Percentiles rank a stretch among this genome's conserved stretches.
These are phyloP conservation scores for Trichaptum fuscoviolaceum DNA, from an alignment of 768 basidiomycete species.

Conservation along the genomic window DNA sequence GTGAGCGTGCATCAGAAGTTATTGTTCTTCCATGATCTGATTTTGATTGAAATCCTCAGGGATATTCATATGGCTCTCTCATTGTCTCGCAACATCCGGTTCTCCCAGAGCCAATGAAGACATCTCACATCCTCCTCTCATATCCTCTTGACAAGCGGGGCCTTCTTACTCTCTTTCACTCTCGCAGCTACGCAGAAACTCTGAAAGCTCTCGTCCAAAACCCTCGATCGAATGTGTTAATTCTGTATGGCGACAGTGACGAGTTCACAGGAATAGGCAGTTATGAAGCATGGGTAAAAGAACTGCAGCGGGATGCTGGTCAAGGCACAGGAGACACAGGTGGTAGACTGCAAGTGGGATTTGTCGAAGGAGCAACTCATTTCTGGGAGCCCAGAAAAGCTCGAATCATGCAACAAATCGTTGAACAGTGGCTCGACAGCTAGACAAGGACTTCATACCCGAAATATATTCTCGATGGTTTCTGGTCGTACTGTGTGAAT, in stretches of 20 bases:
- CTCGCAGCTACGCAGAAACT: slow-evolving; percentile 45
- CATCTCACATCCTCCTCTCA: slow-evolving; percentile 65
- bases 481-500: not conserved
- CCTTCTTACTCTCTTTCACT: slow-evolving; percentile 65
- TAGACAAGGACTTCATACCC: not conserved
- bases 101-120: slow-evolving; percentile 42
- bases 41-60: slow-evolving; percentile 35
- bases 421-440: slow-evolving; percentile 14
- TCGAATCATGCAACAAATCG: slow-evolving; percentile 10
- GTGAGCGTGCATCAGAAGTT: slow-evolving; percentile 34
- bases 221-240: slow-evolving; percentile 44
- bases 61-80: slow-evolving; percentile 79
- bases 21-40: not conserved
- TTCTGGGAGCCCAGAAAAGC: slow-evolving; percentile 46
- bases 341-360: slow-evolving; percentile 28
- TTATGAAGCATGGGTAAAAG: slow-evolving; percentile 52
- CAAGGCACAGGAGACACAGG: slow-evolving; percentile 20
- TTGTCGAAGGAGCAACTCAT: slow-evolving; percentile 49
- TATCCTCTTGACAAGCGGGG: slow-evolving; percentile 68
- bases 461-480: not conserved
- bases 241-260: slow-evolving; percentile 65
- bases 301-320: slow-evolving; percentile 24
- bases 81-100: slow-evolving; percentile 63
- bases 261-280: slow-evolving; percentile 57
- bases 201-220: slow-evolving; percentile 47